Evolutionary conservation across 2,329 filamentous ascomycete genomes (phyloP).

Genomic region (Iodosphaeria phyllophila): DNA sequence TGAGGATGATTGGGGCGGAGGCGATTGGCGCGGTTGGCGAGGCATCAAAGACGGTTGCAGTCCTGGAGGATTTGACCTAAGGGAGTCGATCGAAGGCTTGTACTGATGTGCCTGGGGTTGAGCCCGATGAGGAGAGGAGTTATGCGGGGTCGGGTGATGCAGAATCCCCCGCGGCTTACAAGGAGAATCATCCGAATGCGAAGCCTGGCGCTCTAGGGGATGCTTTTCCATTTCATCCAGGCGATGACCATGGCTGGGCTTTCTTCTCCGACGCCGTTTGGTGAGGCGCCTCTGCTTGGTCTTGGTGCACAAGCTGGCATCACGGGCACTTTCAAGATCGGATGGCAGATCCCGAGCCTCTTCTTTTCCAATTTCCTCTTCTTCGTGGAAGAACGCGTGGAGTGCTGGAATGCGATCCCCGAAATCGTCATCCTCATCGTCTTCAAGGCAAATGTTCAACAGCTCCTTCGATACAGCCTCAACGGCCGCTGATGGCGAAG

Average conservation of each 20-base stretch:
- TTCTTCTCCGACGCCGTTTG: slow-evolving; percentile 15
- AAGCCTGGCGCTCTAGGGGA: slow-evolving; percentile 3
- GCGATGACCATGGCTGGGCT: slow-evolving; percentile 9
- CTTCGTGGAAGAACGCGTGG: slow-evolving; percentile 3
- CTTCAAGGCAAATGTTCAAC: slow-evolving; percentile 17
- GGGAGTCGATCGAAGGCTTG: too few relatives aligned
- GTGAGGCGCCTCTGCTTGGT: slow-evolving; percentile 16
- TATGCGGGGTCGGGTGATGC: too few relatives aligned
- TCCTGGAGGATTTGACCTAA: too few relatives aligned
- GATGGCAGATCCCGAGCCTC: slow-evolving; percentile 13
- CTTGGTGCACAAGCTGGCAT: slow-evolving; percentile 15
- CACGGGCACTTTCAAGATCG: slow-evolving; percentile 14
- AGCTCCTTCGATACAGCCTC: slow-evolving; percentile 32
- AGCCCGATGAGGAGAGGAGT: too few relatives aligned
- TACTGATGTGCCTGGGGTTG: too few relatives aligned
- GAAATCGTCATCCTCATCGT: slow-evolving; percentile 16
- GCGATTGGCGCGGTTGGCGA: too few relatives aligned
- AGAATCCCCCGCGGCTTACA: too few relatives aligned
- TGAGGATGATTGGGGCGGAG: too few relatives aligned
- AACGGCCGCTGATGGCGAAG: slow-evolving; percentile 26
- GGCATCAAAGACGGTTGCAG: too few relatives aligned
- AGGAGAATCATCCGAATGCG: too few relatives aligned
- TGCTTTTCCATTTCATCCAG: slow-evolving; percentile 7
- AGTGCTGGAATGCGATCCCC: slow-evolving; percentile 7
- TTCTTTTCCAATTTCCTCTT: slow-evolving; percentile 10